A percentile compares a stretch with the other conserved stretches of the same genome.
Conservation (phyloP, 768 basidiomycete species). For the Albatrellus ellisii region DNA sequence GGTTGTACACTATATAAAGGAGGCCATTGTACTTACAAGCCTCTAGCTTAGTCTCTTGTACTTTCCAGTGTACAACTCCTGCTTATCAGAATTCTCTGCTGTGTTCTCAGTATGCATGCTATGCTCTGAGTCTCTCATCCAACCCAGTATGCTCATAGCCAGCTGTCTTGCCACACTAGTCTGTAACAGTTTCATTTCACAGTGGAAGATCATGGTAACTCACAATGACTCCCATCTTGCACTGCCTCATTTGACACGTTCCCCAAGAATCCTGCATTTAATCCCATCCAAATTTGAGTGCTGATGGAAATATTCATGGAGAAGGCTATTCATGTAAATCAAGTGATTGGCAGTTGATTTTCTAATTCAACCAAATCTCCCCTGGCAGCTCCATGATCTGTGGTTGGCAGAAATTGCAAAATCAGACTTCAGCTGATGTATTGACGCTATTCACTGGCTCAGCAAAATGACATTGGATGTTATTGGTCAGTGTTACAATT, state of each 20-base stretch:
- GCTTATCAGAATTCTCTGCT: too few relatives aligned
- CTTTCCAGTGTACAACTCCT: too few relatives aligned
- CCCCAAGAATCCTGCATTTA: conserved; percentile 5
- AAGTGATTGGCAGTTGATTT: background rate
- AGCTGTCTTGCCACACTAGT: too few relatives aligned
- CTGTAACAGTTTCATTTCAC: background rate
- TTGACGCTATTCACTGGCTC: conserved; percentile 13
- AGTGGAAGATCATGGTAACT: conserved; percentile 3
- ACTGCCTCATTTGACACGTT: background rate
- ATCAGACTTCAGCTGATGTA: conserved; percentile 3
- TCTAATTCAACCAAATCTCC: background rate
- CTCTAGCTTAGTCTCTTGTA: too few relatives aligned
- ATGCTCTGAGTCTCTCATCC: too few relatives aligned
- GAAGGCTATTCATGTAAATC: conserved; percentile 2
- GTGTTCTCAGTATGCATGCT: too few relatives aligned
- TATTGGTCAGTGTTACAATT: conserved; percentile 17
- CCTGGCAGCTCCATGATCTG: conserved; percentile 19
- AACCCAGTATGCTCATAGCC: too few relatives aligned
- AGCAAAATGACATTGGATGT: conserved; percentile 15
- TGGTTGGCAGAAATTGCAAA: conserved; percentile 12
- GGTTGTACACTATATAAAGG: too few relatives aligned
- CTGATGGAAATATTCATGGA: conserved; percentile 2
- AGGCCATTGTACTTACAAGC: too few relatives aligned
- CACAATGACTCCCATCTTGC: background rate
- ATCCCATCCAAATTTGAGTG: conserved; percentile 1